Evolutionary conservation across 2,329 filamentous ascomycete species (phyloP), one percentile per base, ranked within the genome.

Genomic region (Cryoendolithus antarcticus): DNA sequence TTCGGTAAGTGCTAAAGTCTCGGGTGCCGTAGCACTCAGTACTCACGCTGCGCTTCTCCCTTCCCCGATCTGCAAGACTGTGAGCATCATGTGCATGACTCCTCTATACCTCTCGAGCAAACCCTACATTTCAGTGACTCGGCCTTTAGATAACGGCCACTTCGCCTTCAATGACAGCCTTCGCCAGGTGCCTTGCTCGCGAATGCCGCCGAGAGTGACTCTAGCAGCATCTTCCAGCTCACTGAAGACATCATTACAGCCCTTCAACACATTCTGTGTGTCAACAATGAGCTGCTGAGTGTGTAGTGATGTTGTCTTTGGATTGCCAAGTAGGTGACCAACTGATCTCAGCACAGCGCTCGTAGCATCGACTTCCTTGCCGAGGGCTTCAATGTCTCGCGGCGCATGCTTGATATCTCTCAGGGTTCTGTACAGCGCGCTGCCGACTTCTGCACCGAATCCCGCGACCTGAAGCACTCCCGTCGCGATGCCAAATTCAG

Each of bases 21-120:
- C 19, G 19, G 19, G 19, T 21, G 19, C 19, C 19, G 19, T 21
- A 21, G 19, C 19, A 21, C 19, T 21, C 19, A 21, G 19, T 21
- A 21, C 34, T 12, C 12, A 40, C 38, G 34, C 38, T 32, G 34
- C 34, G 32, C 38, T 30, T 2, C 38, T 34, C 11, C 34, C 34
- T 8, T 40, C 38, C 15, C 35, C 38, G 10, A 40, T 40, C 12
- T 34, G 24, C 30, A 40, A 31, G 9, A 37, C 38, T 8, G 38
- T 31, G 29, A 40, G 15, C 38, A 40, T 40, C 21, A 40, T 12
- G 30, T 36, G 38, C 8, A 40, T 11, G 9, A 40, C 34, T 21
- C 33, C 38, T 21, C 15, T n/a, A 24, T 40, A 40, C 10, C 30
- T 29, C 13, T 34, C 24, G 2, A 40, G 21, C 1, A 40, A 13